Evolutionary conservation across 2,329 filamentous ascomycete species (phyloP), one percentile per base, ranked within the genome.

Genomic region (Scedosporium dehoogii): DNA sequence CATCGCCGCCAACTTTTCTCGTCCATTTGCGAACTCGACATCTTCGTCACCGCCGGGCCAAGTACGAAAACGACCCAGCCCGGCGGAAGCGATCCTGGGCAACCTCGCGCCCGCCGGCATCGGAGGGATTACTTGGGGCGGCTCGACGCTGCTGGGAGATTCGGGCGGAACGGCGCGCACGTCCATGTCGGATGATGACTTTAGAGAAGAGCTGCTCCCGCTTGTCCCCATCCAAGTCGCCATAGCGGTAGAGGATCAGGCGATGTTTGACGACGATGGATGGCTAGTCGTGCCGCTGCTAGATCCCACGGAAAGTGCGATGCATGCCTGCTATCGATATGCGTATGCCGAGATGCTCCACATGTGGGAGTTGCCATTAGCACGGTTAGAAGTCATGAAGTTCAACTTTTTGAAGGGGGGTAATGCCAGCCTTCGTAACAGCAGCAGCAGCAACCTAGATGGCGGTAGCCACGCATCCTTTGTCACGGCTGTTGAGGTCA

Each of bases 261-360:
- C 80, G n/a, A 78, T 82, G 21, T 89, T 89, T 67, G 86, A 89
- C 66, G 85, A 88, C 60, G 86, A 89, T 68, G 85, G 85, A 12
- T 87, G 85, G 78, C 78, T 88, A 68, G 79, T 76, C 21, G 78
- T 80, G 3, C 81, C 86, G 3, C 72, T 89, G 2, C 76, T 89
- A 16, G 81, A 86, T 53, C 74, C 79, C 4, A 76, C 70, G 33
- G 78, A 77, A n/a, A 71, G 74, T 4, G 70, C 75, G 3, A 70
- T 81, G 21, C 85, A 85, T 65, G 78, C 80, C n/a, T 78, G 76
- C 67, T 89, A 88, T 68, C 82, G 86, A 42, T 82, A 84, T 64
- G 79, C 81, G 0, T 89, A 89, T 67, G 85, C 86, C n/a, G 85
- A 88, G 71, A 80, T 89, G 73, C 77, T 89, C 3, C 85, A 86